Conservation (phyloP, 164 flowering plant genomes). For the Buxus sempervirens region DNA sequence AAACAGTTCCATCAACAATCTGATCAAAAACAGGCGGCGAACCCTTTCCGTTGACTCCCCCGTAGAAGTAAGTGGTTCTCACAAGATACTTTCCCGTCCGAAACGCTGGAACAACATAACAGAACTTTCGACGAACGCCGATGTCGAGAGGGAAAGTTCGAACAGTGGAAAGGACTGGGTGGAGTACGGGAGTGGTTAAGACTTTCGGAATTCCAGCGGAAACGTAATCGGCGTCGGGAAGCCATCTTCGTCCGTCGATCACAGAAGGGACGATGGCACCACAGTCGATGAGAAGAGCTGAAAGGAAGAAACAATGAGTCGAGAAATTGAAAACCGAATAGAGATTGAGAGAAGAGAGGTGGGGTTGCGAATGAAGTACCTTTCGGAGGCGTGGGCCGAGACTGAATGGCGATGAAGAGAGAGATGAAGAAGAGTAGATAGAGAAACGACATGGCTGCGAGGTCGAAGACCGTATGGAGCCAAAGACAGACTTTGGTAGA, state of each 20-base stretch:
- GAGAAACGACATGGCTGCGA: constrained; percentile 27
- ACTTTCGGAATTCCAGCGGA: constrained; percentile 43
- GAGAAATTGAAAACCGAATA: not conserved
- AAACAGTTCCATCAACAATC: constrained; percentile 84
- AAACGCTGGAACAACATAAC: constrained; percentile 58
- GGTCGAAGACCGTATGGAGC: constrained; percentile 1
- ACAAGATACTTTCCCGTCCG: constrained; percentile 56
- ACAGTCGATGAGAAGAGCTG: constrained; percentile 63
- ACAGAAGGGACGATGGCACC: constrained; percentile 42
- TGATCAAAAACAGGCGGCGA: constrained; percentile 85
- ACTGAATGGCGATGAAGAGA: constrained; percentile 26
- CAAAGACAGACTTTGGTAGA: not conserved
- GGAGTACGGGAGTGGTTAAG: constrained; percentile 23
- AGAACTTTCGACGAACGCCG: constrained; percentile 42
- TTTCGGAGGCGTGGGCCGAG: constrained; percentile 34
- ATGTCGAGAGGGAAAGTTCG: constrained; percentile 59
- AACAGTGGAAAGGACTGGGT: constrained; percentile 56
- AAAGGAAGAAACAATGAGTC: constrained; percentile 2
- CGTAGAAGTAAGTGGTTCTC: constrained; percentile 79
- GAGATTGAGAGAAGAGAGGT: not conserved
- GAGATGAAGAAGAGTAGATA: constrained; percentile 24
- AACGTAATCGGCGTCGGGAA: constrained; percentile 50
- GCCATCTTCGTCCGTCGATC: constrained; percentile 51
- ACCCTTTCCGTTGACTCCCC: constrained; percentile 50
- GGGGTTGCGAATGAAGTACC: constrained; percentile 22